Evolutionary conservation across 352 stramenopile species (phyloP).

Genomic region (Vaucheria bursata): DNA sequence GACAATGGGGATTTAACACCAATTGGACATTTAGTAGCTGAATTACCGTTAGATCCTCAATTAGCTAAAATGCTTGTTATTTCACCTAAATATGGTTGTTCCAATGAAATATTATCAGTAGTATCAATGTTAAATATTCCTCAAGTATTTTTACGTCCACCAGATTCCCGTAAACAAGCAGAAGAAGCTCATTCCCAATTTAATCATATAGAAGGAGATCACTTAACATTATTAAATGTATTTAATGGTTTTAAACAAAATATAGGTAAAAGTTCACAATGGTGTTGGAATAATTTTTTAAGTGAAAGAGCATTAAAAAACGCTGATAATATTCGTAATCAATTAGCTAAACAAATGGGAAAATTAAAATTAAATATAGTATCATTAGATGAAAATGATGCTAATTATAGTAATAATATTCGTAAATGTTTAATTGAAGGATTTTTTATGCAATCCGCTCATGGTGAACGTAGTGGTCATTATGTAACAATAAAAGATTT

Average conservation of each 20-base stretch:
- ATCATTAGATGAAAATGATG: too few relatives aligned
- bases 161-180: constrained; percentile 86
- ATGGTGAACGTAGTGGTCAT: constrained; percentile 71
- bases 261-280: constrained; percentile 73
- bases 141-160: constrained; percentile 84
- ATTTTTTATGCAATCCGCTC: constrained; percentile 67
- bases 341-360: too few relatives aligned
- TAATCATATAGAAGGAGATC: constrained; percentile 85
- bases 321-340: too few relatives aligned
- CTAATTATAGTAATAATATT: too few relatives aligned
- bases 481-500: constrained; percentile 99
- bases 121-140: constrained; percentile 91
- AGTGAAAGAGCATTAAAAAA: too few relatives aligned
- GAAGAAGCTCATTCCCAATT: constrained; percentile 95
- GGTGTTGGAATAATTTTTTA: constrained; percentile 97
- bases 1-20: constrained; percentile 91
- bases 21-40: constrained; percentile 51
- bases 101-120: constrained; percentile 92
- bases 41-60: constrained; percentile 91
- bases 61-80: constrained; percentile 93
- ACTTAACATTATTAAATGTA: constrained; percentile 94
- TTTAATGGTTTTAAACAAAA: constrained; percentile 92
- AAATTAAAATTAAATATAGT: too few relatives aligned
- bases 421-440: too few relatives aligned
- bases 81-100: constrained; percentile 85